Percentiles rank a stretch among this genome's conserved stretches.
Evolutionary conservation across 2,329 filamentous ascomycete genomes (phyloP).

Genomic region (Setomelanomma holmii): DNA sequence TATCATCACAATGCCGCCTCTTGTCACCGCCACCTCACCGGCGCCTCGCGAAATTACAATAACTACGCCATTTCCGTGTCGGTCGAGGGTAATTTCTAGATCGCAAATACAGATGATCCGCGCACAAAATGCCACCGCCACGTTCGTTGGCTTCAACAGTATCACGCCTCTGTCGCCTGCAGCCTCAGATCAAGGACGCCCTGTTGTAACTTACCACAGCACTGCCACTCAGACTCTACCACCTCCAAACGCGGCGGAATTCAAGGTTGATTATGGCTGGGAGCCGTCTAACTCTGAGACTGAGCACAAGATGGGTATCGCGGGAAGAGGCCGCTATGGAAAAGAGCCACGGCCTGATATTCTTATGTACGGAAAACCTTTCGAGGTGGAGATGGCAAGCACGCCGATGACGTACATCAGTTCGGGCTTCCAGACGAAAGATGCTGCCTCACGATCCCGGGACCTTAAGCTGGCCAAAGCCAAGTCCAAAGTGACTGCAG

Average conservation of each 20-base stretch:
- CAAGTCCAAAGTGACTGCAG: constrained; percentile 1
- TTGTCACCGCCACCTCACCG: too few relatives aligned
- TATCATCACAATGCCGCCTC: too few relatives aligned
- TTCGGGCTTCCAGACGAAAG: constrained; percentile 24
- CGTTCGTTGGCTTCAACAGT: background rate
- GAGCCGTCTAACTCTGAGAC: background rate
- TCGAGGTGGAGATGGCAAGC: background rate
- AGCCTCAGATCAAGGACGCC: background rate
- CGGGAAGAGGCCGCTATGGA: background rate
- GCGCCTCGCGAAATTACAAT: too few relatives aligned
- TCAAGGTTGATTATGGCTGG: background rate
- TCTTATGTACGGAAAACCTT: constrained; percentile 9
- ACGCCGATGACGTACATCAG: background rate
- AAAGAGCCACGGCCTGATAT: constrained; percentile 1
- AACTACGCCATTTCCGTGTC: too few relatives aligned
- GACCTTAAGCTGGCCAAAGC: constrained; percentile 19
- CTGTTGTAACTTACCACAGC: background rate
- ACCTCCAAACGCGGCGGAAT: background rate
- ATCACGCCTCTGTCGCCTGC: background rate
- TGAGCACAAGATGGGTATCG: background rate
- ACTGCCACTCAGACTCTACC: background rate
- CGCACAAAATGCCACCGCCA: background rate
- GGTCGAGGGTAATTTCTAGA: too few relatives aligned
- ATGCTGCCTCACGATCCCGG: background rate
- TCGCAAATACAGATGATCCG: background rate